Base-by-base conservation (phyloP, 345 rosid species). In the Sisymbrium irio region DNA sequence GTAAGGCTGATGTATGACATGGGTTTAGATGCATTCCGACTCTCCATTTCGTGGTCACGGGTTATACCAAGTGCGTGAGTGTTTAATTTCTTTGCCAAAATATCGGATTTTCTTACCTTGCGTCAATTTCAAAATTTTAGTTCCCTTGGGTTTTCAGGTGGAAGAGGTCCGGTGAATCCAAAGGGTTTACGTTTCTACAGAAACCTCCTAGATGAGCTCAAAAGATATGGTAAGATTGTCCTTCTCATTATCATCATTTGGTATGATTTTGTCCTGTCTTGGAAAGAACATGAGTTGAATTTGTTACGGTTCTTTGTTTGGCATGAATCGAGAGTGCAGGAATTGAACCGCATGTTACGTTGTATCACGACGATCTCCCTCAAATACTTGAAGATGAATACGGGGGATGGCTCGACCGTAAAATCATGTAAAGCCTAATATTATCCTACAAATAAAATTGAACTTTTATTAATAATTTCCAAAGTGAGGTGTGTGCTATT, bases 31-130 rank as follows among this genome's bases (percentile, higher is more conserved):
- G 91, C 89, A 65, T 85, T 82, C 41, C 85, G 87, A 73, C 81
- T 86, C 77, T 90, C 93, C 64, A 88, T 90, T 74, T 90, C 96
- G 11, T 88, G 88, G 93, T 79, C 93, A 1, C 87, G 96, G 42
- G 89, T 90, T 37, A 88, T 90, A 51, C 96, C 89, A 14, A 57
- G 96, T 87, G 83, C 12, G 32, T 51, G 45, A 3, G 9, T 32
- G 28, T 61, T 19, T 20, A 22, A 1, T 17, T 19, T 20, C 30
- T 39, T 22, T 53, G 41, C 47, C n/a, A 22, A 3, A 3, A 9
- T 19, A 5, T 15, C 9, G 5, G 7, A 5, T 11, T 62, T 45
- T 27, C 27, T 62, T 63, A 4, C 22, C 14, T 49, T 57, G n/a
- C n/a, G n/a, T n/a, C n/a, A n/a, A n/a, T n/a, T n/a, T n/a, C n/a